These are phyloP conservation scores for Geotrichum phurueaensis DNA, from an alignment of 1,139 yeast species.

Conservation along the genomic window DNA sequence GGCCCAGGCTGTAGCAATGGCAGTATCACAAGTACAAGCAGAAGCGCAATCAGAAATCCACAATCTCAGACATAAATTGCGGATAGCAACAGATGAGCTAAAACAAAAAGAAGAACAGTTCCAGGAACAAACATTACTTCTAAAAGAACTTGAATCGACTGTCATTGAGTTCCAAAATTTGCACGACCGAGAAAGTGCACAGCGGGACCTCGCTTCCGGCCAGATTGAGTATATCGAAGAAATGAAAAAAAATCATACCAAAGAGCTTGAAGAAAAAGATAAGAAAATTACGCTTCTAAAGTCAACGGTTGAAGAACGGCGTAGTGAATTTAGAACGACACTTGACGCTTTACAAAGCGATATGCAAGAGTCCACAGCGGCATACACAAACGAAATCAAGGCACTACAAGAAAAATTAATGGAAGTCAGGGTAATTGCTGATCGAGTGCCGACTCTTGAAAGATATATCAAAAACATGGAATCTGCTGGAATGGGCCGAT, in stretches of 20 bases:
- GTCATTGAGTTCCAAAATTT: constrained; percentile 30
- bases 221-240: constrained; percentile 6
- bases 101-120: constrained; percentile 26
- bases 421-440: constrained; percentile 23
- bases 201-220: constrained; percentile 6
- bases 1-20: constrained; percentile 16
- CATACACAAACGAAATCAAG: constrained; percentile 28
- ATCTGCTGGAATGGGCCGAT: neutral
- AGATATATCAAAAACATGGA: constrained; percentile 26
- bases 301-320: constrained; percentile 30
- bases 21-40: constrained; percentile 16
- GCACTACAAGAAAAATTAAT: constrained; percentile 25
- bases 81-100: constrained; percentile 19
- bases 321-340: constrained; percentile 33
- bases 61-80: constrained; percentile 18
- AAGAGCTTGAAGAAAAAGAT: constrained; percentile 26
- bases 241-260: constrained; percentile 6
- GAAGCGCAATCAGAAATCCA: constrained; percentile 14
- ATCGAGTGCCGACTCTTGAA: constrained; percentile 24
- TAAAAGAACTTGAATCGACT: constrained; percentile 30
- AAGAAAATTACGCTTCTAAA: constrained; percentile 27
- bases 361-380: constrained; percentile 28
- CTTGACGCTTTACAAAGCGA: constrained; percentile 32
- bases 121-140: constrained; percentile 26
- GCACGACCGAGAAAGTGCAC: constrained; percentile 4